phyloP scores from a whole-genome alignment of 1,284 basidiomycete genomes.

The Boletus chippewaensis region DNA sequence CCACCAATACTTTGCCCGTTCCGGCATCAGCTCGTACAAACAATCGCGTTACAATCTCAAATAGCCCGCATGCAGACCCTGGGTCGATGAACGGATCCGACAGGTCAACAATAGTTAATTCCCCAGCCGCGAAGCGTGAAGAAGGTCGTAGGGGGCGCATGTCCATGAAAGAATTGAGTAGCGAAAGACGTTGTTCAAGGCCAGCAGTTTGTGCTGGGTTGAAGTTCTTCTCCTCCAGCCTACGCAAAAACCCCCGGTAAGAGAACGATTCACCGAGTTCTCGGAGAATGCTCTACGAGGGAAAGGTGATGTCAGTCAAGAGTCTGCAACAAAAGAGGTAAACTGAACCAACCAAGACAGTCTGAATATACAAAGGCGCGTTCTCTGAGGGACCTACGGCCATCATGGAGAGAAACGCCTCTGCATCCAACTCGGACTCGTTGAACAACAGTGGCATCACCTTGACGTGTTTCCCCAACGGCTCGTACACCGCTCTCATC shows the following conservation, averaged over 20 bases:
- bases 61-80: conserved; percentile 53
- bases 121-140: conserved; percentile 41
- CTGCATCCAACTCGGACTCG: conserved; percentile 55
- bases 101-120: conserved; percentile 56
- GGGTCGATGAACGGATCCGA: conserved; percentile 65
- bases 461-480: conserved; percentile 39
- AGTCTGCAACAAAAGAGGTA: not conserved
- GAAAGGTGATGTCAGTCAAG: not conserved
- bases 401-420: conserved; percentile 60
- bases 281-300: conserved; percentile 33
- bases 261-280: conserved; percentile 41
- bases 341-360: conserved; percentile 41
- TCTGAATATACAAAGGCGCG: conserved; percentile 57
- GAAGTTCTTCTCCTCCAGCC: conserved; percentile 40
- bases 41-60: conserved; percentile 55
- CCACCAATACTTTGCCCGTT: conserved; percentile 59
- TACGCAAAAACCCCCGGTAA: conserved; percentile 38
- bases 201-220: conserved; percentile 45
- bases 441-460: conserved; percentile 51
- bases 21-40: conserved; percentile 52
- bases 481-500: conserved; percentile 47
- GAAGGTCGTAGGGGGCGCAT: conserved; percentile 15
- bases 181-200: conserved; percentile 48
- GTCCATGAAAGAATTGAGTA: conserved; percentile 45
- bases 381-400: conserved; percentile 47